Evolutionary conservation across 2,329 filamentous ascomycete genomes (phyloP), one percentile per base, ranked within the genome.

Genomic region (Albifimbria verrucaria): DNA sequence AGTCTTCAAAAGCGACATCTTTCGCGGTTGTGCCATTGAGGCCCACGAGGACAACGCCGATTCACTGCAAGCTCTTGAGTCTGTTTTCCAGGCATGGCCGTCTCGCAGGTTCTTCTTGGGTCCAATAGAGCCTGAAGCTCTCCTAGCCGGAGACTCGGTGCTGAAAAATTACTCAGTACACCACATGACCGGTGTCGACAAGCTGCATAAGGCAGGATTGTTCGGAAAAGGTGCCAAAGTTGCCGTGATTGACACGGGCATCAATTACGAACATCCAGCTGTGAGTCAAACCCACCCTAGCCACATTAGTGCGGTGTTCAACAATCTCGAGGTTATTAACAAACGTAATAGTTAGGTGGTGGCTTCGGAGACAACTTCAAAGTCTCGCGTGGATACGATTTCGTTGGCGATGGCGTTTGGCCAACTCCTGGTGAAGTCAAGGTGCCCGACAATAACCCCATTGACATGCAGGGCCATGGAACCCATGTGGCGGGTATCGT

Each of bases 401-500:
- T 79, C 48, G 68, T 74, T 3, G 74, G 74, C 10, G 72, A 77
- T 51, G 50, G 47, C 10, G 17, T 47, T 6, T 47, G 44, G 44
- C 65, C 55, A 25, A 63, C 63, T 18, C 67, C 65, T 6, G 50
- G 53, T 6, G 65, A 64, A 18, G 46, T 52, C 0, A 68, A 70
- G 3, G 56, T 63, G 0, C 72, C 73, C 0, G 72, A 72, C 46
- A 51, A 58, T 1, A 72, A 76, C 49, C 74, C 74, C 2, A 70
- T 69, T 36, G 66, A 67, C 49, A 72, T 71, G 51, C 55, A 59
- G 5, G 75, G 74, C 4, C 75, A 78, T 57, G 75, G 75, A 1
- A 76, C 76, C 0, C 72, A 75, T 51, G 72, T 74, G 22, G 69
- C 75, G 12, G 77, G 77, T 42, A 76, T 75, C 44, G 69, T 79